Evolutionary conservation across 2,329 filamentous ascomycete genomes (phyloP).

Genomic region (Didymella arachidicola): DNA sequence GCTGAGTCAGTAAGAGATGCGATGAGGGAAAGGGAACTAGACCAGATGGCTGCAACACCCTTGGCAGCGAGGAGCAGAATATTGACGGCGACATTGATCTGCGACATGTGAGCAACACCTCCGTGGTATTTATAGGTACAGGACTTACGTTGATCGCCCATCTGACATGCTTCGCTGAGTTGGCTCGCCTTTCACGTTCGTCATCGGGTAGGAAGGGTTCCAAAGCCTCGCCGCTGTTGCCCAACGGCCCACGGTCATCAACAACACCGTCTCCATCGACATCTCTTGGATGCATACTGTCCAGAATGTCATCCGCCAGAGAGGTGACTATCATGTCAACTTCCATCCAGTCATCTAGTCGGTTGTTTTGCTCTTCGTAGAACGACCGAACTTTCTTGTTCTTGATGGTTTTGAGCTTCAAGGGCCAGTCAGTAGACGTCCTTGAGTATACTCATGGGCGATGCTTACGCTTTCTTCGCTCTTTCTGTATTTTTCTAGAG

Average conservation of each 20-base stretch:
- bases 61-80: constrained; percentile 65
- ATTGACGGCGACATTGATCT: constrained; percentile 68
- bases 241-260: constrained; percentile 61
- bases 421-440: not conserved
- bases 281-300: constrained; percentile 65
- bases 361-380: constrained; percentile 63
- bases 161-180: constrained; percentile 58
- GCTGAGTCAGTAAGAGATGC: constrained; percentile 69
- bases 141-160: constrained; percentile 63
- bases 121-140: not conserved
- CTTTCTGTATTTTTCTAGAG: constrained; percentile 60
- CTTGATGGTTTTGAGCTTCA: constrained; percentile 60
- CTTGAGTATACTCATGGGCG: not conserved
- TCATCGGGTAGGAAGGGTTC: constrained; percentile 64
- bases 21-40: constrained; percentile 67
- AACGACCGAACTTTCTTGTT: constrained; percentile 61
- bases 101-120: constrained; percentile 12
- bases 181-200: constrained; percentile 59
- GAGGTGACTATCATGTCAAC: constrained; percentile 65
- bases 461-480: constrained; percentile 57
- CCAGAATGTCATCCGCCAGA: constrained; percentile 66
- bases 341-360: constrained; percentile 66
- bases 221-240: constrained; percentile 59
- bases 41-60: constrained; percentile 62
- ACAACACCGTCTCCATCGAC: constrained; percentile 64